phyloP scores from a whole-genome alignment of 148 eudicot genomes.

The Cornus controversa region DNA sequence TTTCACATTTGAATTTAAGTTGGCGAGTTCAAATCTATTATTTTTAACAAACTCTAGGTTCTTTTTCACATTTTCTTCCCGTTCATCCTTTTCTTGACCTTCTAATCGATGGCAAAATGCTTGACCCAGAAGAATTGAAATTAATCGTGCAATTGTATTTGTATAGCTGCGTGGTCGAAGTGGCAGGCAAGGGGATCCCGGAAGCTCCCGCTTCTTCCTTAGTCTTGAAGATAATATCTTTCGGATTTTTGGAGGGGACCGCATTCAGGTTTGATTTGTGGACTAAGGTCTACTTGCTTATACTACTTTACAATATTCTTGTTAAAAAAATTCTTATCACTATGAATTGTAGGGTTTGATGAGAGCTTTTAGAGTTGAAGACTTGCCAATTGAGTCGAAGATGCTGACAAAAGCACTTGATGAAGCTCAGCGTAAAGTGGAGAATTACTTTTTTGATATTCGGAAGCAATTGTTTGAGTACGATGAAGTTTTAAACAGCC shows the following conservation, averaged over 20 bases:
- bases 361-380: slow-evolving; percentile 99
- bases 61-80: background rate
- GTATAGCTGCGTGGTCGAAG: slow-evolving; percentile 96
- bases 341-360: slow-evolving; percentile 73
- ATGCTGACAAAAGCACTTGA: slow-evolving; percentile 96
- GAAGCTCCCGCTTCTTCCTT: slow-evolving; percentile 98
- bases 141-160: slow-evolving; percentile 11
- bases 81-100: background rate
- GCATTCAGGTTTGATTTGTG: slow-evolving; percentile 69
- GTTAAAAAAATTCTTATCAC: slow-evolving; percentile 12
- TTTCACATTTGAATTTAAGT: background rate
- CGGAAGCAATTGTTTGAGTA: slow-evolving; percentile 92
- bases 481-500: slow-evolving; percentile 98
- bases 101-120: background rate
- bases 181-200: slow-evolving; percentile 99
- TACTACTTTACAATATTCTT: background rate
- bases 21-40: background rate
- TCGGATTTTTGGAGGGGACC: slow-evolving; percentile 97
- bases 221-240: slow-evolving; percentile 99
- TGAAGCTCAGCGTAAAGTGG: slow-evolving; percentile 99
- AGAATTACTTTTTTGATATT: slow-evolving; percentile 95
- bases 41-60: background rate
- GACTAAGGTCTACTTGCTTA: background rate
- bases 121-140: background rate
- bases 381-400: slow-evolving; percentile 96